These are phyloP conservation scores for Corylus avellana DNA, from an alignment of 306 rosid species.

Conservation along the genomic window DNA sequence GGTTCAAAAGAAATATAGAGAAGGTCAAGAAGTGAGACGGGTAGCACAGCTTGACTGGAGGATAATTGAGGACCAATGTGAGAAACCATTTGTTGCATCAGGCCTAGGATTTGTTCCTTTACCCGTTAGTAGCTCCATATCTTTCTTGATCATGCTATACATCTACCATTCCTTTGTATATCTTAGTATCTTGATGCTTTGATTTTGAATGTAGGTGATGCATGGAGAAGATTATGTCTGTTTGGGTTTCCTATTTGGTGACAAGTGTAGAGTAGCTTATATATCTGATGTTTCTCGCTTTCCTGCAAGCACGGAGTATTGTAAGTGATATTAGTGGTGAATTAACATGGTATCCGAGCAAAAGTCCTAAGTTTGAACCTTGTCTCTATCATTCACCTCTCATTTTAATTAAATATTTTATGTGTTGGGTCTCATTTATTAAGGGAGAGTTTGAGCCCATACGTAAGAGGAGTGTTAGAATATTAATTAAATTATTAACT, in stretches of 20 bases:
- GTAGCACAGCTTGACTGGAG: constrained; percentile 94
- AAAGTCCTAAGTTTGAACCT: too few relatives aligned
- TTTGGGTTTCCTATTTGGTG: constrained; percentile 94
- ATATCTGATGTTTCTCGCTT: constrained; percentile 95
- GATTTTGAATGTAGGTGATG: constrained; percentile 66
- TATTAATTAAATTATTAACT: too few relatives aligned
- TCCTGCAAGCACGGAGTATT: constrained; percentile 79
- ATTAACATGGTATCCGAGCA: too few relatives aligned
- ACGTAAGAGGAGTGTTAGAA: too few relatives aligned
- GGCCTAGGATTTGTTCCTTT: constrained; percentile 84
- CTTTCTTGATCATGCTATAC: constrained; percentile 29
- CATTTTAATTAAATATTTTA: too few relatives aligned
- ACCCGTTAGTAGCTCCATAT: constrained; percentile 62
- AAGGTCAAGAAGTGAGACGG: constrained; percentile 93
- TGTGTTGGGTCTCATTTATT: too few relatives aligned
- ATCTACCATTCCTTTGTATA: constrained; percentile 9
- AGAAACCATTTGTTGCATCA: constrained; percentile 73
- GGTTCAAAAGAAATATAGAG: constrained; percentile 66
- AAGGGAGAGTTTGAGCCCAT: too few relatives aligned
- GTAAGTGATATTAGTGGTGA: constrained; percentile 36
- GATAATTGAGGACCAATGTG: constrained; percentile 56
- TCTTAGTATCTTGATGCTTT: constrained; percentile 19
- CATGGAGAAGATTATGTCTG: constrained; percentile 96
- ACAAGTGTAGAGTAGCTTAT: constrained; percentile 74
- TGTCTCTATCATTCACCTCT: too few relatives aligned